Evolutionary conservation across 2,329 filamentous ascomycete species (phyloP), one percentile per base, ranked within the genome.

Genomic region (Ophiostoma tasmaniense): DNA sequence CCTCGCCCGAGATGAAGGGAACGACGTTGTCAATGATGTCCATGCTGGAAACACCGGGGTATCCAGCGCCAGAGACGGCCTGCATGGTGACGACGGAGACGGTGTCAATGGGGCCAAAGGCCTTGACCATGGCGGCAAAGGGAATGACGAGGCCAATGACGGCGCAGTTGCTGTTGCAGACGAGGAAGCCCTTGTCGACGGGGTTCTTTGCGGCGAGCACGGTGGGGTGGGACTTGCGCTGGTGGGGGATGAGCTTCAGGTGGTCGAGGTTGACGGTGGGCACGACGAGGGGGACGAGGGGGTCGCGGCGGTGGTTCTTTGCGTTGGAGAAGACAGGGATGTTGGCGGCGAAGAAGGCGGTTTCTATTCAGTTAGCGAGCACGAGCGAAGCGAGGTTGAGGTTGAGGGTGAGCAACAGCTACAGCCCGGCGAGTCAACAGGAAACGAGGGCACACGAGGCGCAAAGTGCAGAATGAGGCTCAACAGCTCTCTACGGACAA

Each of bases 91-190:
- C 93, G 67, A 98, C 91, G 73, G 83, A 87, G 74, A 88, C 87
- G 74, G 81, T 79, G 71, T 91, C 90, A 73, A 97, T 90, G 75
- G 89, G 88, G 62, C 94, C 95, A 75, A 98, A 97, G 74, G 87
- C 88, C 67, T 89, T 87, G 78, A 96, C 91, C 45, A 98, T 87
- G 20, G 94, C 94, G 13, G 93, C 93, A 76, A 97, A 94, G 30
- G 95, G 95, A 72, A 97, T 96, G 71, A 97, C 94, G 70, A 98
- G 87, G 65, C 94, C 94, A 75, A 98, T 97, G 76, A 97, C 94
- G 69, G 94, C 94, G 81, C 95, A 99, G 82, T 98, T 98, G 73
- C 92, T 96, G 83, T 98, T 98, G 85, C 94, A 98, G 71, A 97
- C 92, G 50, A 98, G 82, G 82, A 98, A 97, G 30, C 95, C 95